Base-by-base conservation (phyloP, 139 green algal genomes). In the Zygnema cylindricum region DNA sequence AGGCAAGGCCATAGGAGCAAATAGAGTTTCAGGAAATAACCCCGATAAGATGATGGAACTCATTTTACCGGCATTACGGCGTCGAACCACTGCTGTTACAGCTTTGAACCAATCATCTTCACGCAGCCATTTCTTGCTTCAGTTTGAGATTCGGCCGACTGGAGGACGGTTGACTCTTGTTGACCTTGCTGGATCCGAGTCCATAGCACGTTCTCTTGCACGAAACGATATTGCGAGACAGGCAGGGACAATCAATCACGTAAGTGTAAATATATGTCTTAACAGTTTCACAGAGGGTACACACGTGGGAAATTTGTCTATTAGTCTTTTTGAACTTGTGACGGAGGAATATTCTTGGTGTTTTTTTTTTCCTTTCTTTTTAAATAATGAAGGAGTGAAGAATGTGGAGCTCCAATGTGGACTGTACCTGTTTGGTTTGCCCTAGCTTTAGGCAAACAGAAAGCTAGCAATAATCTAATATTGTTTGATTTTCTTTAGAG, bases 221-320 rank as follows among this genome's bases (percentile, higher is more conserved):
- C 11, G 33, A 3, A 54, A 85, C 11, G 77, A 85, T 25, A 11
- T 41, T 7, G 77, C 77, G 42, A 85, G 83, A 43, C 77, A 85
- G 77, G 77, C 77, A 11, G 77, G 77, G 49, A 85, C 77, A 3
- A 85, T 85, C 77, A 85, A 85, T 76, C 77, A 85, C 16, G 49
- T 63, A 16, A 63, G 49, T n/a, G n/a, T n/a, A n/a, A n/a, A n/a
- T n/a, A n/a, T n/a, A n/a, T n/a, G n/a, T n/a, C n/a, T n/a, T n/a
- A n/a, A n/a, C n/a, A n/a, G n/a, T n/a, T n/a, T n/a, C n/a, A n/a
- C n/a, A n/a, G n/a, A n/a, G n/a, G n/a, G n/a, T n/a, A n/a, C n/a
- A n/a, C n/a, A n/a, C n/a, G n/a, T n/a, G n/a, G n/a, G n/a, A n/a
- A n/a, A n/a, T n/a, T n/a, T n/a, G n/a, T n/a, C n/a, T n/a, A n/a